A percentile compares a stretch with the other conserved stretches of the same genome.
These are phyloP conservation scores for Cladosporium sp. DNA, from an alignment of 2,329 filamentous ascomycete species.

Conservation along the genomic window DNA sequence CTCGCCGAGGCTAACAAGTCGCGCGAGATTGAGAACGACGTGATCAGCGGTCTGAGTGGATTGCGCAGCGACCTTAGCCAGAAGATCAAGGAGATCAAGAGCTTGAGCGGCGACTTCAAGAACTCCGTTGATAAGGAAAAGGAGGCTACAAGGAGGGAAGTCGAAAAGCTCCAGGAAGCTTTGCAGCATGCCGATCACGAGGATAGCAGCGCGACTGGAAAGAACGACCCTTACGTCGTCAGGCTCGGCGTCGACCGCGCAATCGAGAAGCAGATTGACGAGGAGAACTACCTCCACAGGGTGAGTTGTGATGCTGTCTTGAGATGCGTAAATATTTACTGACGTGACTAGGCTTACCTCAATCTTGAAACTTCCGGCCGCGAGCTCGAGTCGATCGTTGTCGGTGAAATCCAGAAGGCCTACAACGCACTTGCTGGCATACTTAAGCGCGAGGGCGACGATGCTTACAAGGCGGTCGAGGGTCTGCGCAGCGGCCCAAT, in stretches of 20 bases:
- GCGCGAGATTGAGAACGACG: constrained; percentile 85
- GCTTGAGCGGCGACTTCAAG: constrained; percentile 90
- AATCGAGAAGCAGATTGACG: constrained; percentile 87
- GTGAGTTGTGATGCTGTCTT: constrained; percentile 46
- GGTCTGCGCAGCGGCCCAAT: constrained; percentile 82
- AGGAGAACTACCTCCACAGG: constrained; percentile 95
- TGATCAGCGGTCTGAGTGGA: constrained; percentile 82
- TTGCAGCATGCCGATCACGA: constrained; percentile 72
- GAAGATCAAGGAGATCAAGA: constrained; percentile 99
- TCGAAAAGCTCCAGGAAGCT: constrained; percentile 78
- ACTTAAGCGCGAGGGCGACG: constrained; percentile 85
- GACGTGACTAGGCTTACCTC: constrained; percentile 70
- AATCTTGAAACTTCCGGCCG: constrained; percentile 93
- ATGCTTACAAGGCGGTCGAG: constrained; percentile 74
- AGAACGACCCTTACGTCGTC: constrained; percentile 88
- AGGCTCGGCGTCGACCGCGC: constrained; percentile 84
- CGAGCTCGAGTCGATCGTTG: constrained; percentile 93
- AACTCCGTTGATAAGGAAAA: constrained; percentile 96
- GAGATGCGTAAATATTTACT: constrained; percentile 16
- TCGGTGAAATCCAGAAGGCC: constrained; percentile 96
- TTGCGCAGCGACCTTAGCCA: constrained; percentile 85
- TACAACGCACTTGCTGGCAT: constrained; percentile 94
- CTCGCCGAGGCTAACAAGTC: constrained; percentile 83
- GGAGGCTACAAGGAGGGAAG: constrained; percentile 75
- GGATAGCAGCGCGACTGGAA: constrained; percentile 75